Conservation (phyloP, 768 basidiomycete species). For the Hirschioporus abietinus region DNA sequence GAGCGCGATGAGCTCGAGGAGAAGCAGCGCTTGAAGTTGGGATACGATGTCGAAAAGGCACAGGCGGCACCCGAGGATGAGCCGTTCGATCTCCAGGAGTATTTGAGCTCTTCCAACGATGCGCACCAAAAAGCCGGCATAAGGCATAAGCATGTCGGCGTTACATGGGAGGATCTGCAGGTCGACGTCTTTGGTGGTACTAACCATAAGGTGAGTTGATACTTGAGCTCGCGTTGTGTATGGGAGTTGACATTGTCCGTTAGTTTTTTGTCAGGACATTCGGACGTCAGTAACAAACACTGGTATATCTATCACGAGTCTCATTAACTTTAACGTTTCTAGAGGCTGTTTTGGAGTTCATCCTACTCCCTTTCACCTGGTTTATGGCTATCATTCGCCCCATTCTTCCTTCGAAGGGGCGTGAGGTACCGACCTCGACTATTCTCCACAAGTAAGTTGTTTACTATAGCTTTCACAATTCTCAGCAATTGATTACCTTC, state of each 20-base stretch:
- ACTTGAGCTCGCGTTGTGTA: neutral
- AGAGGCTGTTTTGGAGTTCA: conserved; percentile 52
- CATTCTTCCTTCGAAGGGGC: conserved; percentile 27
- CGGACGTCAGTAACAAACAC: conserved; percentile 37
- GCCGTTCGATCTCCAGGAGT: conserved; percentile 62
- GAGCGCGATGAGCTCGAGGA: neutral
- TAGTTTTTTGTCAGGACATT: conserved; percentile 59
- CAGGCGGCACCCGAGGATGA: conserved; percentile 16
- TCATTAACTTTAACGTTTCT: neutral
- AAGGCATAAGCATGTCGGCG: conserved; percentile 70
- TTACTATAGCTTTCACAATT: neutral
- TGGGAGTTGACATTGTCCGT: conserved; percentile 3
- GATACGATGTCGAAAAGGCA: conserved; percentile 28
- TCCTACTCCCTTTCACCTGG: conserved; percentile 45
- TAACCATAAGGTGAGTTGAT: conserved; percentile 44
- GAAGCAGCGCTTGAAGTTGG: conserved; percentile 38
- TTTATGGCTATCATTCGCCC: conserved; percentile 36
- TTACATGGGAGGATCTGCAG: conserved; percentile 66
- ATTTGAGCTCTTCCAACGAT: conserved; percentile 61
- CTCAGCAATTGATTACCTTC: neutral
- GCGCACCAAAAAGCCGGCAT: conserved; percentile 61
- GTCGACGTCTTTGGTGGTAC: conserved; percentile 55
- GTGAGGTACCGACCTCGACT: conserved; percentile 34
- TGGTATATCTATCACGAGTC: neutral
- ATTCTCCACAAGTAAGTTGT: conserved; percentile 53